phyloP scores from a whole-genome alignment of 2,329 filamentous ascomycete genomes.

The Trichoderma koningii region DNA sequence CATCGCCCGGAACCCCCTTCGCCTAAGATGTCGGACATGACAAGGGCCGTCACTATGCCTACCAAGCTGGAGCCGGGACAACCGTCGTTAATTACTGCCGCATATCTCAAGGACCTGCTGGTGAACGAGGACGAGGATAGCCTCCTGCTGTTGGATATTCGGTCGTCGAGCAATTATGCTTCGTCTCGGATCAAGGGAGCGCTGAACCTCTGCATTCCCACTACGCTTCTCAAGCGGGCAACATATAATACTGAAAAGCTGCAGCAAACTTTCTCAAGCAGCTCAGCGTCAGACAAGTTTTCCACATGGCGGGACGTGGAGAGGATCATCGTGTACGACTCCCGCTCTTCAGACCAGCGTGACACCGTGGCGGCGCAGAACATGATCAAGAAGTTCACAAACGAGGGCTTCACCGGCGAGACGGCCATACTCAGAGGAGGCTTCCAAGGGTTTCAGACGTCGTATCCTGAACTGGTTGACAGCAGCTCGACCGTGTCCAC shows the following conservation, averaged over 20 bases:
- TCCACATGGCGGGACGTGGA: constrained; percentile 72
- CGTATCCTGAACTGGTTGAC: constrained; percentile 68
- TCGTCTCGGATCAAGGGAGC: constrained; percentile 75
- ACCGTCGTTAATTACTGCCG: constrained; percentile 55
- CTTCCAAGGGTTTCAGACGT: constrained; percentile 70
- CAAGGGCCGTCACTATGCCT: constrained; percentile 56
- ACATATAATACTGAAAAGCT: constrained; percentile 90
- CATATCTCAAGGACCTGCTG: constrained; percentile 59
- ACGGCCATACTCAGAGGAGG: constrained; percentile 79
- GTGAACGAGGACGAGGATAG: constrained; percentile 44
- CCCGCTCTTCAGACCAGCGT: constrained; percentile 71
- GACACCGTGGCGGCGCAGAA: constrained; percentile 81
- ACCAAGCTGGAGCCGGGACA: constrained; percentile 49
- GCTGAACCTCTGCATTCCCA: constrained; percentile 91
- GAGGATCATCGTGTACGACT: constrained; percentile 86
- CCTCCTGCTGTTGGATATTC: constrained; percentile 77
- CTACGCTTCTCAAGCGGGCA: constrained; percentile 84
- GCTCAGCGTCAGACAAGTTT: constrained; percentile 71
- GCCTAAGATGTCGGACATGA: constrained; percentile 32
- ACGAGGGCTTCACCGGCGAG: constrained; percentile 76
- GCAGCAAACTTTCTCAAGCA: constrained; percentile 78
- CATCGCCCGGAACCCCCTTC: constrained; percentile 48
- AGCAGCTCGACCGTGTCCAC: constrained; percentile 43
- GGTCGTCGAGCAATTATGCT: constrained; percentile 81
- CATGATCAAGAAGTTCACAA: constrained; percentile 89